These are phyloP conservation scores for Gaillardinia entomophila DNA, from an alignment of 805 yeast species.

Conservation along the genomic window DNA sequence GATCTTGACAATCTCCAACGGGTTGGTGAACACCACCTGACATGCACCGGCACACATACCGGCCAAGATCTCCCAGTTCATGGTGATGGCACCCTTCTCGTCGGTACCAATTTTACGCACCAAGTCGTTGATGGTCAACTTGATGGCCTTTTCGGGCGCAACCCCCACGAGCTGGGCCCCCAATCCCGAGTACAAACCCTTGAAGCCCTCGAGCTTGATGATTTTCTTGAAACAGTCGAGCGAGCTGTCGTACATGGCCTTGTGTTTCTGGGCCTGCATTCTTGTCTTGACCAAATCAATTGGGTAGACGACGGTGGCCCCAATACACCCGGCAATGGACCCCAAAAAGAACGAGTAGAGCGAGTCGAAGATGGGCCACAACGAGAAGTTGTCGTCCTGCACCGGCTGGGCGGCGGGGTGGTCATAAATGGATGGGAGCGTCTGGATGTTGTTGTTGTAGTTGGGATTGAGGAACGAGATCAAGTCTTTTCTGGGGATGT, in stretches of 20 bases:
- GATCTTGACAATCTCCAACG: slow-evolving; percentile 91
- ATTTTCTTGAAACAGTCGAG: slow-evolving; percentile 82
- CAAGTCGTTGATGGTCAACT: slow-evolving; percentile 87
- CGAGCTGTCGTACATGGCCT: slow-evolving; percentile 69
- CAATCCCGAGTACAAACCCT: slow-evolving; percentile 87
- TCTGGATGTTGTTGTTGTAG: slow-evolving; percentile 28
- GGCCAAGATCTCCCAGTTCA: slow-evolving; percentile 70
- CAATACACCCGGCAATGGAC: slow-evolving; percentile 94
- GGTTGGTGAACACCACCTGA: slow-evolving; percentile 94
- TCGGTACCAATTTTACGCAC: slow-evolving; percentile 66
- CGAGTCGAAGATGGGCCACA: slow-evolving; percentile 58
- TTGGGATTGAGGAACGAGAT: slow-evolving; percentile 55
- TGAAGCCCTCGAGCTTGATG: slow-evolving; percentile 66
- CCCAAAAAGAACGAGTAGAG: slow-evolving; percentile 85
- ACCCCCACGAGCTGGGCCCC: slow-evolving; percentile 95
- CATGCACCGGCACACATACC: slow-evolving; percentile 96
- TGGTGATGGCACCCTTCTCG: slow-evolving; percentile 31
- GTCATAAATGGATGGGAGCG: slow-evolving; percentile 33
- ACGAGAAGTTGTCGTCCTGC: slow-evolving; percentile 34
- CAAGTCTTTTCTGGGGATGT: slow-evolving; percentile 36
- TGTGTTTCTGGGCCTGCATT: slow-evolving; percentile 90
- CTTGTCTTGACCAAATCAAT: slow-evolving; percentile 94
- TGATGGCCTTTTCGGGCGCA: slow-evolving; percentile 97
- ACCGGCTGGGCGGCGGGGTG: slow-evolving; percentile 37
- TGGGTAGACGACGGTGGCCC: slow-evolving; percentile 97